Base-by-base conservation (phyloP, 2,329 filamentous ascomycete genomes). In the Aplosporella prunicola region DNA sequence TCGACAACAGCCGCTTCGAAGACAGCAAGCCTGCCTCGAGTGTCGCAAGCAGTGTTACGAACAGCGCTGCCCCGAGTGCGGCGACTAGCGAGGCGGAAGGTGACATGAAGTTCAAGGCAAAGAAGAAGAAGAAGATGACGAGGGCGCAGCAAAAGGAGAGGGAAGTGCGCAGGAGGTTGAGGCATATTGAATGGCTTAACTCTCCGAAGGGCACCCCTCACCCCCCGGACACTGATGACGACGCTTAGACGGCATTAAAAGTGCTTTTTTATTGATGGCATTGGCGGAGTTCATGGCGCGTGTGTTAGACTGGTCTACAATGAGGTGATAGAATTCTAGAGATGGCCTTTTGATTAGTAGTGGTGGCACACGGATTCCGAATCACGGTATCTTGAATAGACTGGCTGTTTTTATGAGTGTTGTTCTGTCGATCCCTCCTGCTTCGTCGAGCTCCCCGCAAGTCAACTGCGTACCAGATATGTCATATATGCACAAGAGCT, bases 91-190 rank as follows among this genome's bases (percentile, higher is more conserved):
- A 96, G 63, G 88, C 91, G 50, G 78, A 77, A 43, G 60, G 81
- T 61, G 73, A 71, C 43, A 75, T 98, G 71, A 89, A 93, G 68
- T 98, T 98, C 78, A 77, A 73, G 61, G 72, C 82, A 8, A 91
- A 88, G 74, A 81, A 81, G 67, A 95, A 95, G 86, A 93, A 89
- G 78, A 98, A 98, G 84, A 76, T 91, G 76, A 98, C 91, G 40
- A 85, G 93, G 70, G 87, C 87, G 65, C 87, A 98, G 63, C 51
- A 88, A 58, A 98, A 98, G 75, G 91, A 98, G 61, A 74, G 82
- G 14, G 89, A 96, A 64, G 82, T 82, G 28, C 74, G 93, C 46
- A 76, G 89, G 48, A 74, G 91, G 50, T 68, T 96, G 62, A 78
- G 91, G 52, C 87, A 98, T 63, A 74, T 79, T 43, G 74, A 78